Evolutionary conservation across 768 basidiomycete genomes (phyloP).

Genomic region (Rhodosporidiobolus odoratus): DNA sequence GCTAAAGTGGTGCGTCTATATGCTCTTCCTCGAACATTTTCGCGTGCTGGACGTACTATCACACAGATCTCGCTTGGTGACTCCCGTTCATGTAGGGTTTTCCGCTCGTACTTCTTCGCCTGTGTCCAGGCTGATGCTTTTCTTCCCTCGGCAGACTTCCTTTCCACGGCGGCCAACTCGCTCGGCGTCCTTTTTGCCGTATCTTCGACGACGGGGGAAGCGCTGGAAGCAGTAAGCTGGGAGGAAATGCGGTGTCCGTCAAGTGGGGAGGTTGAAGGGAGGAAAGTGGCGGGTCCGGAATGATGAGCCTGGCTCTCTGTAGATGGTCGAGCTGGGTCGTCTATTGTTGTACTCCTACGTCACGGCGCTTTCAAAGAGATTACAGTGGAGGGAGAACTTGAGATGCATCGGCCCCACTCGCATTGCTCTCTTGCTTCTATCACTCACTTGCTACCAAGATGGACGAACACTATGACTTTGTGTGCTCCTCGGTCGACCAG

Average conservation of each 20-base stretch:
- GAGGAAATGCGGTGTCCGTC: conserved; percentile 49
- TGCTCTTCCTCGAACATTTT: neutral
- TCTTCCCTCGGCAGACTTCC: conserved; percentile 53
- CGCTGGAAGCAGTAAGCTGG: conserved; percentile 47
- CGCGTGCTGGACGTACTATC: neutral
- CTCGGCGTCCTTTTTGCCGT: conserved; percentile 84
- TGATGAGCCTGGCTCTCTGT: neutral
- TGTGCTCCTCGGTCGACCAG: conserved; percentile 46
- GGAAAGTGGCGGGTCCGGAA: conserved; percentile 48
- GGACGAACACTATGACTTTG: conserved; percentile 97
- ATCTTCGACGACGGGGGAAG: conserved; percentile 43
- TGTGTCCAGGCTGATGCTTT: neutral
- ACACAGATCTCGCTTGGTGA: conserved; percentile 82
- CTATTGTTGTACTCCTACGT: conserved; percentile 13
- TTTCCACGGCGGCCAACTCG: conserved; percentile 83
- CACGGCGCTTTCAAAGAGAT: neutral
- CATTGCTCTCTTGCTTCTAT: neutral
- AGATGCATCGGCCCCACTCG: neutral
- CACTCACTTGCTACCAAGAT: conserved; percentile 43
- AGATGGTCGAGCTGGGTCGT: neutral
- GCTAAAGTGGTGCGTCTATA: conserved; percentile 66
- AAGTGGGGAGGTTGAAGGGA: conserved; percentile 45
- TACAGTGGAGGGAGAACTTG: neutral
- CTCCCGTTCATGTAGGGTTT: conserved; percentile 60
- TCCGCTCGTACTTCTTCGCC: too few relatives aligned